Conservation (phyloP, 1,284 basidiomycete species). For the Sanghuangporus baumii region DNA sequence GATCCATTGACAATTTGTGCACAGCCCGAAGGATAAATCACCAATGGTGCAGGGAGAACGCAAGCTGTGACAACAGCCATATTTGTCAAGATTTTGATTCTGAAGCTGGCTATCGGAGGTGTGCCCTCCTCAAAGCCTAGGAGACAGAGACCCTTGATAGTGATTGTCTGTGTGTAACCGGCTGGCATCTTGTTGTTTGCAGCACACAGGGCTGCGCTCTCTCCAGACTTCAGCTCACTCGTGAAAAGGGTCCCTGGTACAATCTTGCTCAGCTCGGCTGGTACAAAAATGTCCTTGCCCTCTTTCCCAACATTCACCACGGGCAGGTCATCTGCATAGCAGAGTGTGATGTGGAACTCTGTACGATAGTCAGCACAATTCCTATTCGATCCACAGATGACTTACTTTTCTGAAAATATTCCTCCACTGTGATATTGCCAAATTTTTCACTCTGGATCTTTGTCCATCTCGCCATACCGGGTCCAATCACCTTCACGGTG, state of each 20-base stretch:
- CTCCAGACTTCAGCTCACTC: conserved; percentile 31
- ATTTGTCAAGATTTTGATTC: conserved; percentile 43
- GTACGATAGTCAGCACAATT: neutral
- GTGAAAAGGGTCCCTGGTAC: conserved; percentile 46
- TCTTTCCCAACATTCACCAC: conserved; percentile 49
- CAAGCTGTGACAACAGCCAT: conserved; percentile 58
- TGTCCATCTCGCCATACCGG: conserved; percentile 39
- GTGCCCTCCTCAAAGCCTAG: conserved; percentile 43
- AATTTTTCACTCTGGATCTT: conserved; percentile 51
- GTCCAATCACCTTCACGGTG: conserved; percentile 41
- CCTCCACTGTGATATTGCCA: conserved; percentile 48
- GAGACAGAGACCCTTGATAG: conserved; percentile 45
- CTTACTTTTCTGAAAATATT: conserved; percentile 58
- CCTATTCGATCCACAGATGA: neutral
- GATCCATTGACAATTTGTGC: conserved; percentile 46
- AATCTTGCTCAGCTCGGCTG: conserved; percentile 67
- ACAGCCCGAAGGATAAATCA: conserved; percentile 47
- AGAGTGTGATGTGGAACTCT: conserved; percentile 55
- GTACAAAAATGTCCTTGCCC: conserved; percentile 44
- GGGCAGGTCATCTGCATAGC: conserved; percentile 46
- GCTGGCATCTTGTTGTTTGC: conserved; percentile 2
- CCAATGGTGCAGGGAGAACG: conserved; percentile 48
- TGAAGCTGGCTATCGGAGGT: conserved; percentile 42
- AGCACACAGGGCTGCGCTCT: conserved; percentile 2
- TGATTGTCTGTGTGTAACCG: conserved; percentile 41